These are phyloP conservation scores for Nitzschia sp. DNA, from an alignment of 108 stramenopile species.

Conservation along the genomic window DNA sequence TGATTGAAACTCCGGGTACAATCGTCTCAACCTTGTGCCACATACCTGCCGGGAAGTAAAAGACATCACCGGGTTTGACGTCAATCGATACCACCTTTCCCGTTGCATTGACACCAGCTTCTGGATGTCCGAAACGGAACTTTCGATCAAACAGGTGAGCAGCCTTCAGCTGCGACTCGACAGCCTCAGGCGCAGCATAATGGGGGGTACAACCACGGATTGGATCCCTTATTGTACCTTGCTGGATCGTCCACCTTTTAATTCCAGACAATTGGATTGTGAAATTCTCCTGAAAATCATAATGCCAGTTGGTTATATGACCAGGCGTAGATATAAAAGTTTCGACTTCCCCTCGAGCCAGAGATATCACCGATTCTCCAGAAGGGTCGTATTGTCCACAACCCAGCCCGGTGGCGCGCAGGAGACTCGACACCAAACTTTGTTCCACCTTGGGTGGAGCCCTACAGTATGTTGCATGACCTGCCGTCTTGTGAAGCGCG, in stretches of 20 bases:
- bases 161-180: conserved; percentile 87
- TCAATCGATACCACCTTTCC: conserved; percentile 51
- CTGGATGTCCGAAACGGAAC: conserved; percentile 55
- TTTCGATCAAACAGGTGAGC: conserved; percentile 50
- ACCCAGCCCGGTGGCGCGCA: conserved; percentile 75
- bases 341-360: conserved; percentile 91
- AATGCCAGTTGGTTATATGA: conserved; percentile 84
- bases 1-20: conserved; percentile 83
- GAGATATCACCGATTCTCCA: conserved; percentile 31
- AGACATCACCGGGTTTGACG: conserved; percentile 82
- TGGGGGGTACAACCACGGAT: conserved; percentile 88
- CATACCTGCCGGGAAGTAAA: conserved; percentile 91
- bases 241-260: conserved; percentile 82
- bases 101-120: conserved; percentile 49
- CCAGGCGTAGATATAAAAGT: conserved; percentile 63
- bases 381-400: conserved; percentile 77
- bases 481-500: conserved; percentile 55
- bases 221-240: conserved; percentile 67
- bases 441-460: conserved; percentile 85
- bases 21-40: conserved; percentile 89
- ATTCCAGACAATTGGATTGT: conserved; percentile 85
- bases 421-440: conserved; percentile 55
- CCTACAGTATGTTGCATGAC: conserved; percentile 87
- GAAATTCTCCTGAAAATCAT: conserved; percentile 95
- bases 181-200: conserved; percentile 65